A percentile compares a stretch with the other conserved stretches of the same genome.
Evolutionary conservation across 1,139 yeast species (phyloP).

Genomic region (Eremothecium coryli): DNA sequence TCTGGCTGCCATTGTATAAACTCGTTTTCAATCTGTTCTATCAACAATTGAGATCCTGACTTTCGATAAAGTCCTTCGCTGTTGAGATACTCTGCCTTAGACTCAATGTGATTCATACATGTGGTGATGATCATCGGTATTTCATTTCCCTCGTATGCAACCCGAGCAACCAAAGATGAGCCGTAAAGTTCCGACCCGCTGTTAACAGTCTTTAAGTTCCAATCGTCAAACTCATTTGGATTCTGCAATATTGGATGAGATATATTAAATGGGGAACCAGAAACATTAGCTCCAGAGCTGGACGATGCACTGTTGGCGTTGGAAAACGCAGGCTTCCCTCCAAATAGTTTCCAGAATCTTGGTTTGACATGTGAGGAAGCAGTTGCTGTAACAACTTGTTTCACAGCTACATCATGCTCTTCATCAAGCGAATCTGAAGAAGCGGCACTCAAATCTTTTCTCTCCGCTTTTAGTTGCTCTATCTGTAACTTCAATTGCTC

Average conservation of each 20-base stretch:
- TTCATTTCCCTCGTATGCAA: conserved; percentile 47
- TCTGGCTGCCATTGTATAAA: conserved; percentile 28
- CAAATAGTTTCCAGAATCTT: conserved; percentile 29
- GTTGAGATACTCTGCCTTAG: conserved; percentile 46
- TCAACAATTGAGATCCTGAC: conserved; percentile 67
- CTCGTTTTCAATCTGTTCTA: conserved; percentile 29
- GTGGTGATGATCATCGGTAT: conserved; percentile 66
- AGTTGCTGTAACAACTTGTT: conserved; percentile 13
- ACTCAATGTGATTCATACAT: conserved; percentile 74
- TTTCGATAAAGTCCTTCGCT: conserved; percentile 86
- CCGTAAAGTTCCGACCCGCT: conserved; percentile 19
- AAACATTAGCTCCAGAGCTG: conserved; percentile 6
- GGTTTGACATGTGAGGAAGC: conserved; percentile 29
- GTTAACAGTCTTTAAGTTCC: conserved; percentile 18
- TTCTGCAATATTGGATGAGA: conserved; percentile 32
- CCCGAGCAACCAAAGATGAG: conserved; percentile 45
- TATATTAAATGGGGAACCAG: conserved; percentile 16
- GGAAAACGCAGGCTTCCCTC: conserved; percentile 11
- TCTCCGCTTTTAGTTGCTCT: conserved; percentile 22
- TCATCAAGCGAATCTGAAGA: conserved; percentile 14
- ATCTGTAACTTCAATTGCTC: conserved; percentile 30
- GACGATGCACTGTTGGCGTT: conserved; percentile 12
- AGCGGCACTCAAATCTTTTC: conserved; percentile 8
- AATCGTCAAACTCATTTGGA: conserved; percentile 29
- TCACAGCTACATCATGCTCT: conserved; percentile 12